Conservation (phyloP, 2,329 filamentous ascomycete genomes). For the Penicillium sp. region DNA sequence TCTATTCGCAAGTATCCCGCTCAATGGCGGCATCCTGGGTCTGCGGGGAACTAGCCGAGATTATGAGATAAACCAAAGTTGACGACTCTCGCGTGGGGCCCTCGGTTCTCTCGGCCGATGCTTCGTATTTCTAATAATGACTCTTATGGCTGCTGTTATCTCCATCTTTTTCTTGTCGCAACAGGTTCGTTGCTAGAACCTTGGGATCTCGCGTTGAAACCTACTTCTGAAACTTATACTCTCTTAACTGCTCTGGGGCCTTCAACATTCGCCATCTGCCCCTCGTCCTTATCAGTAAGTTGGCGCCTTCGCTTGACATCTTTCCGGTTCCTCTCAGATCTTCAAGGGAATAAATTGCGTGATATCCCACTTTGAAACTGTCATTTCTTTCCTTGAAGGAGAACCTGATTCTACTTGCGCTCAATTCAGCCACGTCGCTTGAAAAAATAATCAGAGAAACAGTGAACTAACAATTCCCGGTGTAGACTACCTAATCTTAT, state of each 20-base stretch:
- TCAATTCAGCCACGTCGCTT: neutral
- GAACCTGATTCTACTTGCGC: neutral
- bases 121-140: slow-evolving; percentile 13
- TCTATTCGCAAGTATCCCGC: slow-evolving; percentile 7
- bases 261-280: neutral
- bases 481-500: neutral
- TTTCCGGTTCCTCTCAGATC: neutral
- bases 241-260: neutral
- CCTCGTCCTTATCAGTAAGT: slow-evolving; percentile 22
- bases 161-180: neutral
- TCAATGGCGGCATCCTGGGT: slow-evolving; percentile 8
- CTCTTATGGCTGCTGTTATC: slow-evolving; percentile 7
- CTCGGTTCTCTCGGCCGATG: slow-evolving; percentile 20
- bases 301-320: slow-evolving; percentile 6
- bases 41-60: slow-evolving; percentile 25
- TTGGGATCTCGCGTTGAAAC: neutral
- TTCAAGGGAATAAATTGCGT: neutral
- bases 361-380: neutral
- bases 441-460: neutral
- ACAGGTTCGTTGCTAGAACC: neutral
- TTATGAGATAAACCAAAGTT: slow-evolving; percentile 4
- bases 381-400: neutral
- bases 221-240: neutral
- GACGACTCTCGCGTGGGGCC: slow-evolving; percentile 13
- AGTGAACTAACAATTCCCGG: neutral